Base-by-base conservation (phyloP, 2,329 filamentous ascomycete genomes). In the Phoma sp. region DNA sequence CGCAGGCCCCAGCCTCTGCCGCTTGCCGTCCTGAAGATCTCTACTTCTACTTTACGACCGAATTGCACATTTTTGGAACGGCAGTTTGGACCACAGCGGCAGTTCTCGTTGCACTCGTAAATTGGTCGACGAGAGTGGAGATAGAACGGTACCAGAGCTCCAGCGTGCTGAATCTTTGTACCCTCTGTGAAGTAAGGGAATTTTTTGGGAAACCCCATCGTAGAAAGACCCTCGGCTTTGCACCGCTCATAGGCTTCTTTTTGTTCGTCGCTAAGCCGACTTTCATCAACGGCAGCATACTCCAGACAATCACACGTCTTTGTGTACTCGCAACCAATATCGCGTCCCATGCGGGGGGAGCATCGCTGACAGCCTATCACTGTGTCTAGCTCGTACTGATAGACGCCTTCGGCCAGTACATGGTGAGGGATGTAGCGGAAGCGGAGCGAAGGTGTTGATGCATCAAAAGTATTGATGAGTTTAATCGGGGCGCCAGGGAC, bases 1-100 rank as follows among this genome's bases (percentile, higher is more conserved):
- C 85, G 82, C 0, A 96, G 84, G 29, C 88, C 91, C 91, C 90
- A 96, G 31, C 91, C 91, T 40, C 90, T 85, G n/a, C 87, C 81
- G 2, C 70, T 63, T 0, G 33, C 33, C 0, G 91, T 94, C 49
- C 87, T 85, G 73, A 95, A 95, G 17, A 96, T 90, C 65, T 92
- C 85, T 1, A 96, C 77, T 2, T 86, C 83, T 0, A 95, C 80
- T 40, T 82, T 84, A 2, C 91, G 81, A 0, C 91, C 91, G 43
- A 88, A 82, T 68, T 92, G 89, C 0, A 95, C 90, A 0, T 93
- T 86, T 5, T 90, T 82, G 67, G 92, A 94, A 1, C 88, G 87
- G 65, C 91, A 96, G 17, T 77, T 63, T 0, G 73, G 69, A 2
- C 81, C 82, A 64, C 91, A 96, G 2, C 76, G 78, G 74, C 91